Base-by-base conservation (phyloP, 2,329 filamentous ascomycete genomes). In the Calcarisporium arbuscula region DNA sequence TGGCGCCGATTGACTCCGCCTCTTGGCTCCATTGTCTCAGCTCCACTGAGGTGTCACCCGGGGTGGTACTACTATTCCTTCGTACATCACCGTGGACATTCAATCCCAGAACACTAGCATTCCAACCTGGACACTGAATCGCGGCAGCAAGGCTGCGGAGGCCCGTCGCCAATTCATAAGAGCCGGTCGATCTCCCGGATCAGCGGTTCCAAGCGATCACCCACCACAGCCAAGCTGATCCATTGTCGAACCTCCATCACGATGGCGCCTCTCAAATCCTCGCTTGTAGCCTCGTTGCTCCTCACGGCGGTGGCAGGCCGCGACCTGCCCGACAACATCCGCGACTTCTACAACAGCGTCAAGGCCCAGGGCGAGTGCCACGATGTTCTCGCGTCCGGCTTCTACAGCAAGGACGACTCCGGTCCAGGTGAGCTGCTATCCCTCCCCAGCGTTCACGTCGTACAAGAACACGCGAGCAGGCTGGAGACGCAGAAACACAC, bases 301-400 rank as follows among this genome's bases (percentile, higher is more conserved):
- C 40, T 52, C 18, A 46, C 42, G 14, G 38, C 46, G 25, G 15
- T 48, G 4, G 43, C 45, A 8, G 33, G 46, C 6, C 56, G 54
- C 30, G 53, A 61, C 15, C 40, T 70, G 4, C 65, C 67, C 10
- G 41, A 48, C 28, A 68, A 68, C 38, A 50, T 70, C 15, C 48
- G 53, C 30, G 45, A 37, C 34, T 61, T 70, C 36, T 65, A 65
- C 47, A 52, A 67, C 36, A 54, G 51, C 34, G 48, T 70, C 40
- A 52, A 53, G 39, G 45, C 41, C 16, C 48, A 59, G 28, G 56
- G 58, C 17, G 44, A 58, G 28, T 70, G 66, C 44, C 52, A 46
- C 27, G 56, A 61, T 12, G 41, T 49, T 4, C 51, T 68, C 4
- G 56, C 58, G n/a, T 46, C 42, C 0, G 62, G 63, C 3, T 67